phyloP scores from a whole-genome alignment of 1,284 basidiomycete species.

The Tilletiopsis washingtonensis region DNA sequence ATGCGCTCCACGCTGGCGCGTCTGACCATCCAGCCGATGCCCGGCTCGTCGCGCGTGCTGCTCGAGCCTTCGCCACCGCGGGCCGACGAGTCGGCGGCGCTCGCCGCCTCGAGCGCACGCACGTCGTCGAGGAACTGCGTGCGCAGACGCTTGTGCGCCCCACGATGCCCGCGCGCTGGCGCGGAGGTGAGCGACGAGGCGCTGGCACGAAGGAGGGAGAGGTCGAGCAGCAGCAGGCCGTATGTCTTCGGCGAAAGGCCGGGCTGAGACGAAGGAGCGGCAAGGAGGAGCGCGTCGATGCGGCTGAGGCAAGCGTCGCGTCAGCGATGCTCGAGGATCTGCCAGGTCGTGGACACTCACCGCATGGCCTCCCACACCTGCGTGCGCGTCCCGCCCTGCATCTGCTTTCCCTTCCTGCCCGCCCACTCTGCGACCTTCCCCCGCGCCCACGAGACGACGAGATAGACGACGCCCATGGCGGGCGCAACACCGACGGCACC shows the following conservation, averaged over 20 bases:
- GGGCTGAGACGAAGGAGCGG: slow-evolving; percentile 8
- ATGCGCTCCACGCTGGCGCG: slow-evolving; percentile 68
- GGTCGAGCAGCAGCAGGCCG: slow-evolving; percentile 65
- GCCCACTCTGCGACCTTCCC: slow-evolving; percentile 55
- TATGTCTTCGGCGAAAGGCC: slow-evolving; percentile 52
- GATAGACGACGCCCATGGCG: slow-evolving; percentile 71
- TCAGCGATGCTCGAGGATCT: slow-evolving; percentile 2
- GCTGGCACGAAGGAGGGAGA: slow-evolving; percentile 58
- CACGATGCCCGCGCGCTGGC: slow-evolving; percentile 15
- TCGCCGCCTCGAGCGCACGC: slow-evolving; percentile 63
- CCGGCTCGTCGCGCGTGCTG: slow-evolving; percentile 55
- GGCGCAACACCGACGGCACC: slow-evolving; percentile 95
- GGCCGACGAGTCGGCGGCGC: slow-evolving; percentile 48
- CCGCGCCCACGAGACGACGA: slow-evolving; percentile 49
- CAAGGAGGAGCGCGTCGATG: slow-evolving; percentile 44
- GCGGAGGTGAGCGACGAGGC: slow-evolving; percentile 15
- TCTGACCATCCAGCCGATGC: slow-evolving; percentile 6
- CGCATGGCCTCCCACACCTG: slow-evolving; percentile 50
- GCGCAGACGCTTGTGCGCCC: slow-evolving; percentile 51
- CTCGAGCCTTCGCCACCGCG: slow-evolving; percentile 49
- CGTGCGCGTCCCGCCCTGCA: slow-evolving; percentile 46
- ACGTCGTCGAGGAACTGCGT: slow-evolving; percentile 79
- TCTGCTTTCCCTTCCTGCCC: slow-evolving; percentile 49
- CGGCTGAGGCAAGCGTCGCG: no score
- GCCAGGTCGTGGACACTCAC: slow-evolving; percentile 50